A percentile compares a stretch with the other conserved stretches of the same genome.
Evolutionary conservation across 2,329 filamentous ascomycete genomes (phyloP).

Genomic region (Venturia carpophila): DNA sequence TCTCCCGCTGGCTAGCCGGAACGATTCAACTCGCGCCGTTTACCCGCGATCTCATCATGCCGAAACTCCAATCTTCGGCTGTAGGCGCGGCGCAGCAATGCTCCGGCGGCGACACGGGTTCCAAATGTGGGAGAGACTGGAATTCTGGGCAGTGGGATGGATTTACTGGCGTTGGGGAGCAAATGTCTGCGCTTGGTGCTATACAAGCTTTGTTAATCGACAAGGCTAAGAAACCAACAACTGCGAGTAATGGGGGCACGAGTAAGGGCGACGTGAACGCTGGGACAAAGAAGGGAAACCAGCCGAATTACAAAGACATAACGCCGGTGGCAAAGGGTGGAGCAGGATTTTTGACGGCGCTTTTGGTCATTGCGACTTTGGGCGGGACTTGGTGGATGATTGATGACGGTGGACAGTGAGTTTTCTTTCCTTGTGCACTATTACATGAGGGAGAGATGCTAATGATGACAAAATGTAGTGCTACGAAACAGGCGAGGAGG

Average conservation of each 20-base stretch:
- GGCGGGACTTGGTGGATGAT: conserved; percentile 49
- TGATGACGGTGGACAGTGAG: conserved; percentile 19
- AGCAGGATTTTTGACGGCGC: conserved; percentile 56
- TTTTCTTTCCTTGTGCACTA: neutral
- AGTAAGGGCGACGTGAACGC: conserved; percentile 42
- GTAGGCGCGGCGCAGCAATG: conserved; percentile 54
- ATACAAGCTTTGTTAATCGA: conserved; percentile 53
- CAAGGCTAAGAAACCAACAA: conserved; percentile 28
- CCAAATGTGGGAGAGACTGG: conserved; percentile 57
- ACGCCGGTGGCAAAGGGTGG: conserved; percentile 58
- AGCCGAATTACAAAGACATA: conserved; percentile 28
- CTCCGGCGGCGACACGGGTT: conserved; percentile 46
- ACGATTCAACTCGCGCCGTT: conserved; percentile 50
- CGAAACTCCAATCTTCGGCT: conserved; percentile 45
- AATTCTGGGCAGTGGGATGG: conserved; percentile 41
- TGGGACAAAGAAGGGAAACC: conserved; percentile 24
- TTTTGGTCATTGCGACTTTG: conserved; percentile 48
- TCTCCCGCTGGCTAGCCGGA: conserved; percentile 57
- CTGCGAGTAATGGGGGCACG: conserved; percentile 49
- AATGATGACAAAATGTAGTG: neutral
- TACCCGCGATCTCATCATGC: conserved; percentile 41
- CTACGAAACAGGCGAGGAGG: conserved; percentile 1
- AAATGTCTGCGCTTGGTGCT: conserved; percentile 62
- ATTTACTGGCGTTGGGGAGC: conserved; percentile 56
- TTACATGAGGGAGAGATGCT: neutral